Percentiles rank a stretch among this genome's conserved stretches.
Evolutionary conservation across 768 basidiomycete genomes (phyloP).

Genomic region (Xanthoconium purpureum): DNA sequence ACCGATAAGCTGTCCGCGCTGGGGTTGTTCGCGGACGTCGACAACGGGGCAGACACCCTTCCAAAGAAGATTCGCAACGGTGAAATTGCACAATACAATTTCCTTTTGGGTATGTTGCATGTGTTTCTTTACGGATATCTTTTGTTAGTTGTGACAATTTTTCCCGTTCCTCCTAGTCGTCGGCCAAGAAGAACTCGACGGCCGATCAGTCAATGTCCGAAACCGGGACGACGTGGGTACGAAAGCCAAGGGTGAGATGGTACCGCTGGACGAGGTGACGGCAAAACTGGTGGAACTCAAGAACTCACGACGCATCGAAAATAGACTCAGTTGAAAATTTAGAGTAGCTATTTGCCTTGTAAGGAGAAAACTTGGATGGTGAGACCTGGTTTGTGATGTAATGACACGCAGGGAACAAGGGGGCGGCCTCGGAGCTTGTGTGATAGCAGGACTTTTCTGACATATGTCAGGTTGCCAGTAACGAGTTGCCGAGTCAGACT

Average conservation of each 20-base stretch:
- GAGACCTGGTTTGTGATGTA: not conserved
- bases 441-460: no score
- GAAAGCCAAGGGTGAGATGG: conserved; percentile 75
- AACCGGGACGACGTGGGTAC: conserved; percentile 92
- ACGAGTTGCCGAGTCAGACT: no score
- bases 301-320: conserved; percentile 48
- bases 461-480: no score
- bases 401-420: no score
- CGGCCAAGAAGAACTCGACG: conserved; percentile 79
- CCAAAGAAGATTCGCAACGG: conserved; percentile 98
- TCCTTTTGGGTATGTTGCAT: conserved; percentile 75
- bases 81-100: conserved; percentile 97
- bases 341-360: conserved; percentile 9
- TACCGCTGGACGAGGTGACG: conserved; percentile 67
- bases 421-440: no score
- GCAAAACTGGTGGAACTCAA: conserved; percentile 74
- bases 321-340: conserved; percentile 41
- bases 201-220: conserved; percentile 87
- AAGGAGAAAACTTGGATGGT: not conserved
- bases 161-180: conserved; percentile 59
- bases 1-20: conserved; percentile 59
- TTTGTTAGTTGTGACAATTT: not conserved
- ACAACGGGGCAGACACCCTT: conserved; percentile 87
- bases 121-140: not conserved
- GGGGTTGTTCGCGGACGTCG: conserved; percentile 88